These are phyloP conservation scores for Dendrobium huoshanense DNA, from an alignment of 106 monocot genomes.

Conservation along the genomic window DNA sequence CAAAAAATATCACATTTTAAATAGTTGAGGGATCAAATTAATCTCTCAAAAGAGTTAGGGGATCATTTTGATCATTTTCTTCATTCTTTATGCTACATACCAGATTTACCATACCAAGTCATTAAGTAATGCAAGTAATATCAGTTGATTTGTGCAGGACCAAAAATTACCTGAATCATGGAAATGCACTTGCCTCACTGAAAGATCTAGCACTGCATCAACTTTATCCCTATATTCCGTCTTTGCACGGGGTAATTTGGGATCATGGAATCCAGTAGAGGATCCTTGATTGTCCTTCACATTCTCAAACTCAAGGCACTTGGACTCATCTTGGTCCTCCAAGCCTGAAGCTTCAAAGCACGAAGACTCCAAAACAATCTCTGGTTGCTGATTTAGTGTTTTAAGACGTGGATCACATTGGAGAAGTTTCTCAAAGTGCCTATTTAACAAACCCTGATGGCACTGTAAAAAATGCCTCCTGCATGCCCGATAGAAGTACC, in stretches of 20 bases:
- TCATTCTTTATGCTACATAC: background rate
- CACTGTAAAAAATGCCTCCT: slow-evolving; percentile 85
- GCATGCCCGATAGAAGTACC: slow-evolving; percentile 17
- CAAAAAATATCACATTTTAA: no score
- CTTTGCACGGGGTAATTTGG: slow-evolving; percentile 16
- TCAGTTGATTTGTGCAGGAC: background rate
- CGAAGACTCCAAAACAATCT: slow-evolving; percentile 47
- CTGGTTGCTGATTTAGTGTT: slow-evolving; percentile 51
- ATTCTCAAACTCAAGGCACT: slow-evolving; percentile 22
- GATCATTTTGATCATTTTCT: no score
- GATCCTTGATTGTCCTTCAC: slow-evolving; percentile 25
- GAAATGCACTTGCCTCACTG: slow-evolving; percentile 25
- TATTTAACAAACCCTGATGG: slow-evolving; percentile 59
- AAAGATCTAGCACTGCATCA: slow-evolving; percentile 24
- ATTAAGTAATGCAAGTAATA: background rate
- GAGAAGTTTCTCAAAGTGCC: slow-evolving; percentile 83
- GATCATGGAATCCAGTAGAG: slow-evolving; percentile 21
- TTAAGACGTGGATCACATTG: slow-evolving; percentile 62
- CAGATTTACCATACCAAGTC: background rate
- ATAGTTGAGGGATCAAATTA: no score
- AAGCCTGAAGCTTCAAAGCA: slow-evolving; percentile 28
- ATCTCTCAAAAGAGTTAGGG: no score
- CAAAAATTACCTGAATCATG: slow-evolving; percentile 51
- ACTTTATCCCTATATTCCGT: slow-evolving; percentile 26
- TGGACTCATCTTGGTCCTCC: slow-evolving; percentile 40